These are phyloP conservation scores for Galerina sulciceps DNA, from an alignment of 768 basidiomycete species.

Conservation along the genomic window DNA sequence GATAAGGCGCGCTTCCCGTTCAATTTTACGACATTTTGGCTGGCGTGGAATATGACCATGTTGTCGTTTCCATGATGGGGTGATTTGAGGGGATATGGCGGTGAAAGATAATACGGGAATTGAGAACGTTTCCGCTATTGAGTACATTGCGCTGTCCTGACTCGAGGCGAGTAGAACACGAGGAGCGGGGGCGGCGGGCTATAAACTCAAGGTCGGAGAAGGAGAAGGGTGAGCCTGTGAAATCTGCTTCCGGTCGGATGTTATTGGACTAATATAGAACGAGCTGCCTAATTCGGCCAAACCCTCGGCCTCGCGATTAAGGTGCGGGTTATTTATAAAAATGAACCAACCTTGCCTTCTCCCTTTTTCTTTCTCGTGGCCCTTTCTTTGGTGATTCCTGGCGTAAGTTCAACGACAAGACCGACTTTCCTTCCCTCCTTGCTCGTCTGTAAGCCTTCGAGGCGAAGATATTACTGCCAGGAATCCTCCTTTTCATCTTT, in stretches of 20 bases:
- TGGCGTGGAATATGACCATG: neutral
- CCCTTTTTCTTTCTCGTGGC: neutral
- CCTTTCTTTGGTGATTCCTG: no score
- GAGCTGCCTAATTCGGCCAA: neutral
- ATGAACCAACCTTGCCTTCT: conserved; percentile 2
- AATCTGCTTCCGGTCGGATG: neutral
- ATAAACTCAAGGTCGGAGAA: no score
- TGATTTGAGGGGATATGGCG: neutral
- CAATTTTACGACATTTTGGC: neutral
- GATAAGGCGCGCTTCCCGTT: neutral
- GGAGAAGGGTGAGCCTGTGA: no score
- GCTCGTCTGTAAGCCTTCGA: neutral
- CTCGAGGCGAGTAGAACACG: no score
- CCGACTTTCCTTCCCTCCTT: neutral
- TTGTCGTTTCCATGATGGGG: neutral
- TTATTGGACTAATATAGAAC: neutral
- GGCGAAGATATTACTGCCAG: neutral
- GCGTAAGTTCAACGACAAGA: no score
- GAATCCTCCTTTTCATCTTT: neutral
- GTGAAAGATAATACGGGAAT: no score
- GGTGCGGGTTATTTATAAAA: conserved; percentile 1
- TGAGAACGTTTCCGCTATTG: no score
- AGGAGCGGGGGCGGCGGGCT: no score
- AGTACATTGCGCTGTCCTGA: no score
- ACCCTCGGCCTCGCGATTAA: conserved; percentile 3